phyloP scores from a whole-genome alignment of 352 stramenopile genomes.

The Globisporangium carolinianum region DNA sequence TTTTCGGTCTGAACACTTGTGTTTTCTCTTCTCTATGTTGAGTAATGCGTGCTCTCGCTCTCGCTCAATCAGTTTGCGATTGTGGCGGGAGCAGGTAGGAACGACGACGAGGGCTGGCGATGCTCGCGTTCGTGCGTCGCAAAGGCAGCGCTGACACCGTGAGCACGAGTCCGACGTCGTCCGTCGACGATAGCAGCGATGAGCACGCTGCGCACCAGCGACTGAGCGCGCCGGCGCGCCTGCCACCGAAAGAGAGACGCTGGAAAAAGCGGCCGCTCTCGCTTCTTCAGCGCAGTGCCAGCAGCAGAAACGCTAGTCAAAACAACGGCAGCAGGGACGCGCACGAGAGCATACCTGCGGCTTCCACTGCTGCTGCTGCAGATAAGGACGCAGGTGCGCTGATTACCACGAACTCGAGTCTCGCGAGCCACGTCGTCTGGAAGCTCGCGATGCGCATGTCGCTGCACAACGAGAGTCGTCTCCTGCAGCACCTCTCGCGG shows the following conservation, averaged over 20 bases:
- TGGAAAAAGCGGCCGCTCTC: constrained; percentile 11
- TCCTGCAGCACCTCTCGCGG: constrained; percentile 62
- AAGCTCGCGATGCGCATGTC: constrained; percentile 62
- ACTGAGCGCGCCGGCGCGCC: not conserved
- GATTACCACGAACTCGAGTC: constrained; percentile 8
- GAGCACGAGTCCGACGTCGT: constrained; percentile 14
- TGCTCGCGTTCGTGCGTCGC: constrained; percentile 14
- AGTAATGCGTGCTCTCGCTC: not conserved
- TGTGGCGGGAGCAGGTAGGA: not conserved
- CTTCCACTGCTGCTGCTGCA: not conserved
- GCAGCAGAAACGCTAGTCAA: not conserved
- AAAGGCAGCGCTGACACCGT: constrained; percentile 16
- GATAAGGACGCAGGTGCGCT: constrained; percentile 10
- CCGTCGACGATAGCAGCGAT: constrained; percentile 8
- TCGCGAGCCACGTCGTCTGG: constrained; percentile 55
- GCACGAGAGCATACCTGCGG: not conserved
- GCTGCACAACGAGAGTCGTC: constrained; percentile 49
- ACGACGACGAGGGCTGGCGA: not conserved
- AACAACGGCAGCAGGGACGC: not conserved
- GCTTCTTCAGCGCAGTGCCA: constrained; percentile 3
- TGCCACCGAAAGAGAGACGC: constrained; percentile 1
- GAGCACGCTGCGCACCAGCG: constrained; percentile 3
- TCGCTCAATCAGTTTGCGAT: not conserved
- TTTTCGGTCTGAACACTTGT: no score
- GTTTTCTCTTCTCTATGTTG: not conserved